phyloP scores from a whole-genome alignment of 106 monocot genomes.

The Narthecium ossifragum region DNA sequence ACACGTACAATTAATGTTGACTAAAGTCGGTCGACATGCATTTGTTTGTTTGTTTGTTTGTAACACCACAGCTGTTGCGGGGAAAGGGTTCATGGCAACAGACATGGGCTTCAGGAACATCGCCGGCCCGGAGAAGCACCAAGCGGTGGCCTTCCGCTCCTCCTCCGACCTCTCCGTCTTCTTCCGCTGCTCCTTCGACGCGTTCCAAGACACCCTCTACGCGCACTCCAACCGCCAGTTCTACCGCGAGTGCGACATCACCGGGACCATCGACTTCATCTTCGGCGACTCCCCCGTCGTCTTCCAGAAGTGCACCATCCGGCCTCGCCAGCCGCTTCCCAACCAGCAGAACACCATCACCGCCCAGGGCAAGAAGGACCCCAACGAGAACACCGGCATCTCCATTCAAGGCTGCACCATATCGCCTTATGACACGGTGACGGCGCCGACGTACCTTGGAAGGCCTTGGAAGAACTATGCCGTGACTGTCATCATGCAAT shows the following conservation, averaged over 20 bases:
- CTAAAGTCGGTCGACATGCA: conserved; percentile 3
- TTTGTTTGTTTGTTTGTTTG: no score
- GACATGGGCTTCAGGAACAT: conserved; percentile 27
- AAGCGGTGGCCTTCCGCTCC: conserved; percentile 25
- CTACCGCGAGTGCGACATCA: conserved; percentile 26
- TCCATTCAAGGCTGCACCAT: conserved; percentile 21
- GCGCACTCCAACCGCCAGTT: conserved; percentile 29
- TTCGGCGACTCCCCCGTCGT: conserved; percentile 20
- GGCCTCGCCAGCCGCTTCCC: conserved; percentile 19
- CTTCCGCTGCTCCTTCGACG: conserved; percentile 30
- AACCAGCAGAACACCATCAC: conserved; percentile 34
- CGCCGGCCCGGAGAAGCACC: conserved; percentile 23
- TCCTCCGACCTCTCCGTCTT: conserved; percentile 24
- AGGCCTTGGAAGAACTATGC: conserved; percentile 32
- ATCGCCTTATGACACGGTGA: conserved; percentile 2
- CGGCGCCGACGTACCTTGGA: conserved; percentile 20
- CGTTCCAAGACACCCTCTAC: conserved; percentile 28
- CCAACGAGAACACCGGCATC: conserved; percentile 23
- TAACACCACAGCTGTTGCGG: conserved; percentile 12
- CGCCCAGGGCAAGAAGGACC: conserved; percentile 28
- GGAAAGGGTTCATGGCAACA: conserved; percentile 20
- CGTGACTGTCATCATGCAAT: conserved; percentile 21
- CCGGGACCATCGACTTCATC: conserved; percentile 27
- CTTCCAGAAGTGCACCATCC: conserved; percentile 24
- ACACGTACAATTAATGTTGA: background rate